Conservation (phyloP, 2,329 filamentous ascomycete species). For the Fusarium decemcellulare region DNA sequence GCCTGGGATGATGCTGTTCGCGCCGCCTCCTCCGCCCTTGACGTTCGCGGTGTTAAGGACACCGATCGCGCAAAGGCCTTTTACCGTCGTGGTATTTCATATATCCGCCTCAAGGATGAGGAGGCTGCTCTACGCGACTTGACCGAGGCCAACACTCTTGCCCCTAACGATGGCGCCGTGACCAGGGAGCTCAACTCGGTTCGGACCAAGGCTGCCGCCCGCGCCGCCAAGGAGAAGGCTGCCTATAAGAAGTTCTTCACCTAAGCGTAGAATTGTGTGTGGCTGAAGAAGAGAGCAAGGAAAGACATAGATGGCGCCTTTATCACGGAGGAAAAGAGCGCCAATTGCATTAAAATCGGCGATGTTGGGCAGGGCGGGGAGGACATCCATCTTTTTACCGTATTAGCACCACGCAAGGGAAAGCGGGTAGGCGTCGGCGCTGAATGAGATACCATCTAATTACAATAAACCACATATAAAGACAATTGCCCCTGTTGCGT, state of each 20-base stretch:
- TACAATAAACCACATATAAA: conserved; percentile 37
- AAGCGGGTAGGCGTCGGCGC: conserved; percentile 49
- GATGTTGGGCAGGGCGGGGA: conserved; percentile 27
- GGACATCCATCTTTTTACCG: conserved; percentile 42
- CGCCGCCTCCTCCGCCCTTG: conserved; percentile 81
- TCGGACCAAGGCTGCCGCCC: conserved; percentile 81
- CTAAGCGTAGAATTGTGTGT: conserved; percentile 45
- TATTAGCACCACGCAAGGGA: conserved; percentile 41
- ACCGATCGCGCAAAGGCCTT: conserved; percentile 90
- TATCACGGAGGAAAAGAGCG: conserved; percentile 23
- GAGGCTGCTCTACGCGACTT: conserved; percentile 84
- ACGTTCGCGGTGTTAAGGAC: conserved; percentile 74
- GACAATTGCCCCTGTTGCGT: not conserved
- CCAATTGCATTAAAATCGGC: conserved; percentile 29
- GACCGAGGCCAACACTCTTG: conserved; percentile 80
- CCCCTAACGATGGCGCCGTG: conserved; percentile 82
- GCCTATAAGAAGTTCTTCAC: conserved; percentile 93
- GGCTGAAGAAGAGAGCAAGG: not conserved
- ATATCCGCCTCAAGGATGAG: conserved; percentile 84
- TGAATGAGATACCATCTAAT: conserved; percentile 49
- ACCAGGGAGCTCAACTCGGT: conserved; percentile 81
- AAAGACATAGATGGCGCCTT: conserved; percentile 22
- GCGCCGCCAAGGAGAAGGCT: conserved; percentile 90
- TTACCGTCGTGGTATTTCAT: conserved; percentile 86
- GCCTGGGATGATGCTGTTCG: conserved; percentile 78